Evolutionary conservation across 805 yeast species (phyloP).

Genomic region (Ogataea trehalophila): DNA sequence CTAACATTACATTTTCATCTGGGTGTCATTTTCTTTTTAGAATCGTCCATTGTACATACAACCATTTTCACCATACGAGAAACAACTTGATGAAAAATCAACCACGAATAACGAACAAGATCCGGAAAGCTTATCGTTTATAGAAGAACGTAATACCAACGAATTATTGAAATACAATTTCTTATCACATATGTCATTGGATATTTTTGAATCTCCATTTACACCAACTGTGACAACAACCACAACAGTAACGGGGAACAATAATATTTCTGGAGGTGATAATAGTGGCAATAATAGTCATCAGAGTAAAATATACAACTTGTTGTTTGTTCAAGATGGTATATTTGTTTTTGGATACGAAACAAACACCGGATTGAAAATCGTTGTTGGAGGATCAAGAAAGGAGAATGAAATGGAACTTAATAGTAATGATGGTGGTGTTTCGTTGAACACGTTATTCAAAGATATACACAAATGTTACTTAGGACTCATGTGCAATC

Average conservation of each 20-base stretch:
- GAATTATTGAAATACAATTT: conserved; percentile 59
- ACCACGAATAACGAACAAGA: conserved; percentile 4
- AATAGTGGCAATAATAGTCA: conserved; percentile 7
- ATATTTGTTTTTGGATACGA: conserved; percentile 65
- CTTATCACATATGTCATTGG: conserved; percentile 71
- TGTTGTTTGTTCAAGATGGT: conserved; percentile 64
- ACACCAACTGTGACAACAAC: conserved; percentile 30
- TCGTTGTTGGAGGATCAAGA: conserved; percentile 50
- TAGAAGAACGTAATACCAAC: conserved; percentile 33
- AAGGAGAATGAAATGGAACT: conserved; percentile 26
- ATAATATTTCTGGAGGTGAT: background rate
- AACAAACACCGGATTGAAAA: conserved; percentile 62
- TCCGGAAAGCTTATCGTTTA: conserved; percentile 15
- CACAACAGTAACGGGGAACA: conserved; percentile 6
- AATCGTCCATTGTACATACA: conserved; percentile 59
- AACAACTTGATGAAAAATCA: conserved; percentile 8
- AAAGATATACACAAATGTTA: conserved; percentile 49
- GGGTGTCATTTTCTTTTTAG: conserved; percentile 14
- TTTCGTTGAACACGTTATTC: conserved; percentile 26
- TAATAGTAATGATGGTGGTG: conserved; percentile 10
- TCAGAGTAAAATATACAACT: conserved; percentile 33
- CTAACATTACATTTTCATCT: conserved; percentile 6
- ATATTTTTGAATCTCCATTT: conserved; percentile 53
- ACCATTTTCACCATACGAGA: conserved; percentile 36
- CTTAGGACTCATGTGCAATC: conserved; percentile 54